A percentile compares a stretch with the other conserved stretches of the same genome.
Conservation (phyloP, 805 yeast genomes). For the Candida rishiriensis region DNA sequence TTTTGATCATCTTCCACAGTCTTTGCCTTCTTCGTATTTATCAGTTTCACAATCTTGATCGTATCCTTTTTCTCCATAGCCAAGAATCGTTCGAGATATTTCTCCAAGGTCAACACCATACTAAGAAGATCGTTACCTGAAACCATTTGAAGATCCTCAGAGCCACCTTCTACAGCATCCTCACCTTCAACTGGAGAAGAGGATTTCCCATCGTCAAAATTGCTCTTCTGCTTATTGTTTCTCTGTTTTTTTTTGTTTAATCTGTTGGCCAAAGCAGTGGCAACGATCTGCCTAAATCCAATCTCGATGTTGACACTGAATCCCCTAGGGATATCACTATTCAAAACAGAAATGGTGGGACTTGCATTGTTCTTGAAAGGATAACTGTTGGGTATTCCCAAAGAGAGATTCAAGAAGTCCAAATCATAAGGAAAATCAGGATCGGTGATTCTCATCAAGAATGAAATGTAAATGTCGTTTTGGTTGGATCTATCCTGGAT, state of each 20-base stretch:
- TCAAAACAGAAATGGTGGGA: constrained; percentile 54
- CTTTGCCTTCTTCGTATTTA: constrained; percentile 9
- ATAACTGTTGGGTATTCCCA: constrained; percentile 52
- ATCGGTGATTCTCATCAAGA: constrained; percentile 53
- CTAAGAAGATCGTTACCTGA: constrained; percentile 51
- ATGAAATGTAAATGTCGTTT: constrained; percentile 36
- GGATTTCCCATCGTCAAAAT: neutral
- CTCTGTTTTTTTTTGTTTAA: constrained; percentile 12
- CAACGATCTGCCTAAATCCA: constrained; percentile 51
- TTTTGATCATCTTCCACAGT: neutral
- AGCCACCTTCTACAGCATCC: constrained; percentile 8
- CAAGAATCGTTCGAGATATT: constrained; percentile 53
- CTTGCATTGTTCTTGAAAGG: constrained; percentile 36
- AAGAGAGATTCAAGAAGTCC: constrained; percentile 44
- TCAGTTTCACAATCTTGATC: constrained; percentile 47
- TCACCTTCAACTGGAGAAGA: constrained; percentile 8
- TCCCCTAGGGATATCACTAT: constrained; percentile 68
- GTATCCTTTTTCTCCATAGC: constrained; percentile 57
- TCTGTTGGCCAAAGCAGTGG: constrained; percentile 32
- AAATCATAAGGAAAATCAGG: constrained; percentile 72
- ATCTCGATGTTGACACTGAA: constrained; percentile 60
- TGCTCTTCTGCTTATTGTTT: neutral
- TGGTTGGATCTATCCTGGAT: constrained; percentile 9
- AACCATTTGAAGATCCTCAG: constrained; percentile 28
- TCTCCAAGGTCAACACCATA: constrained; percentile 51